phyloP scores from a whole-genome alignment of 1,284 basidiomycete species.

The Ustilago tritici region DNA sequence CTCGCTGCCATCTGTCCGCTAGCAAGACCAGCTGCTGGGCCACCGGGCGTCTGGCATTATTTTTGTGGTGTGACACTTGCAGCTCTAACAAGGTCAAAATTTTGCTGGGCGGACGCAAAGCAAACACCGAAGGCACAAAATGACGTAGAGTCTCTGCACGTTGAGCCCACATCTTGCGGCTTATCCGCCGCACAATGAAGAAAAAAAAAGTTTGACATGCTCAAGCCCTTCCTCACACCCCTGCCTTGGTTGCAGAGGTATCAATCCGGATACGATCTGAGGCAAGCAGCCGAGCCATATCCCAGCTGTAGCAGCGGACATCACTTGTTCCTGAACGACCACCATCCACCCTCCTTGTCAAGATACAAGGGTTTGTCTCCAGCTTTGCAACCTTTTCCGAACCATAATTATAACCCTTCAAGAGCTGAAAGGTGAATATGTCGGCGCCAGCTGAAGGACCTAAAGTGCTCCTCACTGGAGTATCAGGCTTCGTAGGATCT shows the following conservation, averaged over 20 bases:
- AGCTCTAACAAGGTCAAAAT: neutral
- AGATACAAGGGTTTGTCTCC: neutral
- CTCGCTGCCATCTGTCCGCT: neutral
- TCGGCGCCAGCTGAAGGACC: constrained; percentile 10
- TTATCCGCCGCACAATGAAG: neutral
- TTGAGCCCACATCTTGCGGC: neutral
- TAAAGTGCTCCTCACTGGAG: constrained; percentile 46
- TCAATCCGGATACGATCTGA: neutral
- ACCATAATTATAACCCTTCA: neutral
- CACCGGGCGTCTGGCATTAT: no score
- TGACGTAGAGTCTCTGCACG: no score
- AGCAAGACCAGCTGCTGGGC: neutral
- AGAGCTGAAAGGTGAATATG: constrained; percentile 10
- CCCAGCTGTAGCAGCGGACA: no score
- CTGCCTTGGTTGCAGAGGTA: neutral
- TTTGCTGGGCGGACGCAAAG: neutral
- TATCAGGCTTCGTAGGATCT: constrained; percentile 49
- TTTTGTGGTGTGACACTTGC: no score
- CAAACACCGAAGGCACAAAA: neutral
- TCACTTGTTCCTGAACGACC: neutral
- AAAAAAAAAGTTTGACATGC: neutral
- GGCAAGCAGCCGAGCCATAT: neutral
- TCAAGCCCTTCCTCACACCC: neutral
- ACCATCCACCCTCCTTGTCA: neutral
- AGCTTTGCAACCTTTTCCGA: no score